Base-by-base conservation (phyloP, 2,329 filamentous ascomycete species). In the Neopestalotiopsis sp. region DNA sequence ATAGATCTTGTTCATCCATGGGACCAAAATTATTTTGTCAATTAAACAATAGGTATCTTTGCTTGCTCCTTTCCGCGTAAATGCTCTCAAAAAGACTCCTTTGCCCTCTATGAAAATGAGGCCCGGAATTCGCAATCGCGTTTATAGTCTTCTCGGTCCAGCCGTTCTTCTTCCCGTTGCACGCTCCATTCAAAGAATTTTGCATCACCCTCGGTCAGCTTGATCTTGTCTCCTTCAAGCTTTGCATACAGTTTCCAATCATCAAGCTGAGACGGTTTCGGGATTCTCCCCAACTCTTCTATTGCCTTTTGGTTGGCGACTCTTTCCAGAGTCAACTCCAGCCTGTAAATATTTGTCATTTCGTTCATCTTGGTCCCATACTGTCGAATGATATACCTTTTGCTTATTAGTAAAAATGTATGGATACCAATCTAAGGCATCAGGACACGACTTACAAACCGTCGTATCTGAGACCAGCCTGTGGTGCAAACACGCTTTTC, bases 401-500 rank as follows among this genome's bases (percentile, higher is more conserved):
- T 32, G n/a, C 10, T 38, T 32, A 59, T 53, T 42, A 30, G 9
- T 34, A 6, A 57, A 20, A 10, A 28, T 38, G 49, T 13, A 45
- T 30, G 14, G 9, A 24, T 20, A 69, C 32, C 30, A 5, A 56
- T 56, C 3, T n/a, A 10, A 42, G 14, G 6, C 13, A 67, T 28
- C 20, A 24, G 10, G 34, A 38, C n/a, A 66, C 69, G 66, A 71
- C 86, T 76, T 78, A 89, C 86, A 88, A 71, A 65, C 88, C 88
- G 73, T 90, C 88, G 70, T 89, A 90, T 69, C 88, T 80, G 34
- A 90, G 74, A 2, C 88, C 88, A 2, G 80, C 85, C 45, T 75
- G 74, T 1, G 88, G 88, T 4, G 88, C 86, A 68, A 85, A 81
- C 1, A 82, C 79, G 67, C 87, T 89, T 70, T 82, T 82, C 24